Evolutionary conservation across 106 monocot genomes (phyloP).

Genomic region (Dioscorea alata): DNA sequence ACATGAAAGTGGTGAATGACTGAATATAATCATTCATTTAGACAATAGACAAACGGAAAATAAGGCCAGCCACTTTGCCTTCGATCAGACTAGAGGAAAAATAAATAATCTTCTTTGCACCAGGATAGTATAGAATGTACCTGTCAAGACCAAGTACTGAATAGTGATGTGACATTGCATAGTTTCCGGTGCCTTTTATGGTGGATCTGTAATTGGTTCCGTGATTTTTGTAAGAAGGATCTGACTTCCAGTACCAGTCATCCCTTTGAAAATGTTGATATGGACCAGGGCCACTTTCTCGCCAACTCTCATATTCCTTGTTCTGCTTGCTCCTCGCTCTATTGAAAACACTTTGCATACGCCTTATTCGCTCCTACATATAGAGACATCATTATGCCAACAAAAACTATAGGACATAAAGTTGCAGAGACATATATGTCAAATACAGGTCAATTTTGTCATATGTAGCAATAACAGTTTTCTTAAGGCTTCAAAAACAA

Average conservation of each 20-base stretch:
- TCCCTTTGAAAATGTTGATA: constrained; percentile 65
- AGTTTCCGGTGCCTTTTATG: constrained; percentile 17
- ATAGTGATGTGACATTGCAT: constrained; percentile 69
- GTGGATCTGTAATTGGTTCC: constrained; percentile 32
- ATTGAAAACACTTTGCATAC: constrained; percentile 79
- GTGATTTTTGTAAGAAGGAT: constrained; percentile 39
- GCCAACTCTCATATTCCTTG: constrained; percentile 52
- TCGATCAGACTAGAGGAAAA: no score
- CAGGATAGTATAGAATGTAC: constrained; percentile 19
- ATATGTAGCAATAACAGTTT: no score
- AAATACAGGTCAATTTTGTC: no score
- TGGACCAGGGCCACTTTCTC: constrained; percentile 26
- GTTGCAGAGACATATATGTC: no score
- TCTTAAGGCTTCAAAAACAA: no score
- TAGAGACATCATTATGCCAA: background rate
- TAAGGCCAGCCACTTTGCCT: no score
- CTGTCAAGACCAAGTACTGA: constrained; percentile 82
- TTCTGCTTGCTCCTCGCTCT: constrained; percentile 59
- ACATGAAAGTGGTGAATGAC: no score
- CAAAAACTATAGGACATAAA: no score
- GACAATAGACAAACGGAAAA: no score
- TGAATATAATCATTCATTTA: no score
- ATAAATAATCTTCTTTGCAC: background rate
- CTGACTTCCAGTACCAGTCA: constrained; percentile 81
- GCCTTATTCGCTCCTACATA: constrained; percentile 67